These are phyloP conservation scores for Dicorynia guianensis DNA, from an alignment of 306 rosid genomes.

Conservation along the genomic window DNA sequence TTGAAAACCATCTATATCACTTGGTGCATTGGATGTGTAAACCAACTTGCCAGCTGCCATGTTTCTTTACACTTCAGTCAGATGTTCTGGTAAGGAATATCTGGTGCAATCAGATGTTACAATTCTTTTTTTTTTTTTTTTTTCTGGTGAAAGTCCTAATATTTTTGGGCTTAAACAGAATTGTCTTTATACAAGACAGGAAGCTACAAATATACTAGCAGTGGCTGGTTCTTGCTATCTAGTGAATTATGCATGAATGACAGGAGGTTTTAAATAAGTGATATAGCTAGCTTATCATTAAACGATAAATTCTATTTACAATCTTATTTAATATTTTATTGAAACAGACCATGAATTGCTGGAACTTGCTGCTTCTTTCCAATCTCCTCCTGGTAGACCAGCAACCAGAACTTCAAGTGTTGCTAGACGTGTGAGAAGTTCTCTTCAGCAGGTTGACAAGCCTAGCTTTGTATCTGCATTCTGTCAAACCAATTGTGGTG, in stretches of 20 bases:
- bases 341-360: constrained; percentile 72
- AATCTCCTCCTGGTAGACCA: constrained; percentile 68
- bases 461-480: constrained; percentile 89
- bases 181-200: constrained; percentile 20
- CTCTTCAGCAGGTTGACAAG: constrained; percentile 60
- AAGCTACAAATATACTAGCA: not conserved
- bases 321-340: constrained; percentile 31
- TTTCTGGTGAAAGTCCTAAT: constrained; percentile 4
- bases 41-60: constrained; percentile 21
- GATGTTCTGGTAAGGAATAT: not conserved
- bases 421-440: constrained; percentile 79
- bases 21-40: constrained; percentile 16
- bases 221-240: not conserved
- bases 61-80: constrained; percentile 13
- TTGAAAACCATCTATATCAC: constrained; percentile 8
- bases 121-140: not conserved
- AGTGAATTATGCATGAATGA: not conserved
- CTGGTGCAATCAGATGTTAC: constrained; percentile 15
- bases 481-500: constrained; percentile 95
- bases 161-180: constrained; percentile 2
- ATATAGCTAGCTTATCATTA: constrained; percentile 17
- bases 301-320: constrained; percentile 14
- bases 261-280: constrained; percentile 20
- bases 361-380: constrained; percentile 82
- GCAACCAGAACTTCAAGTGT: constrained; percentile 59